A percentile compares a stretch with the other conserved stretches of the same genome.
These are phyloP conservation scores for Penicillium sp. DNA, from an alignment of 2,329 filamentous ascomycete genomes.

Conservation along the genomic window DNA sequence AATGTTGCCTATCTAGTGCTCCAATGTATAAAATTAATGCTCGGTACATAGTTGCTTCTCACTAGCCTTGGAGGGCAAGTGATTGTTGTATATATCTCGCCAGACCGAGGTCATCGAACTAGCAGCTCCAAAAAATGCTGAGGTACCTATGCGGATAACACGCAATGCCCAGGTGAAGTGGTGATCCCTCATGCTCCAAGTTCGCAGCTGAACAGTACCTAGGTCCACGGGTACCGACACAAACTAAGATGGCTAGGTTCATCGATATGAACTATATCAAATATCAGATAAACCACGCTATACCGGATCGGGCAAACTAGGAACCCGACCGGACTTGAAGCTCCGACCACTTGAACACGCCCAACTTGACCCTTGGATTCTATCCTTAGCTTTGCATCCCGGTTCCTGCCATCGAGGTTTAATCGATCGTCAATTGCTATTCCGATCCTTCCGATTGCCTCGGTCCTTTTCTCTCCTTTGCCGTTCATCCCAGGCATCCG, in stretches of 20 bases:
- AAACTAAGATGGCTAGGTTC: neutral
- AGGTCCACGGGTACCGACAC: neutral
- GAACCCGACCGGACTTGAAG: conserved; percentile 10
- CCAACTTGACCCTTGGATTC: conserved; percentile 14
- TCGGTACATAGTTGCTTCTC: too few relatives aligned
- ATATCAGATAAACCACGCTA: conserved; percentile 16
- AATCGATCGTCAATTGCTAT: neutral
- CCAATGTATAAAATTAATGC: too few relatives aligned
- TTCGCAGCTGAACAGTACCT: neutral
- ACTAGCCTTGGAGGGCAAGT: too few relatives aligned
- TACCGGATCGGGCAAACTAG: conserved; percentile 15
- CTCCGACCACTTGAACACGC: conserved; percentile 10
- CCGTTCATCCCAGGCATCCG: conserved; percentile 13
- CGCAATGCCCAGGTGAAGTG: neutral
- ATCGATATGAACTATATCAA: neutral
- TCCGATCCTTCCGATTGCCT: conserved; percentile 8
- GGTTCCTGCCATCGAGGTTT: neutral
- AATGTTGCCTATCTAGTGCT: too few relatives aligned
- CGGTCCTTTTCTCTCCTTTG: conserved; percentile 3
- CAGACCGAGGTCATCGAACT: too few relatives aligned
- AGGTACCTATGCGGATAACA: too few relatives aligned
- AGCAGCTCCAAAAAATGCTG: too few relatives aligned
- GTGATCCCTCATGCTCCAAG: neutral
- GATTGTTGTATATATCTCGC: too few relatives aligned
- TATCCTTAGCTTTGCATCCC: conserved; percentile 15